Evolutionary conservation across 345 rosid genomes (phyloP).

Genomic region (Hypericum perforatum): DNA sequence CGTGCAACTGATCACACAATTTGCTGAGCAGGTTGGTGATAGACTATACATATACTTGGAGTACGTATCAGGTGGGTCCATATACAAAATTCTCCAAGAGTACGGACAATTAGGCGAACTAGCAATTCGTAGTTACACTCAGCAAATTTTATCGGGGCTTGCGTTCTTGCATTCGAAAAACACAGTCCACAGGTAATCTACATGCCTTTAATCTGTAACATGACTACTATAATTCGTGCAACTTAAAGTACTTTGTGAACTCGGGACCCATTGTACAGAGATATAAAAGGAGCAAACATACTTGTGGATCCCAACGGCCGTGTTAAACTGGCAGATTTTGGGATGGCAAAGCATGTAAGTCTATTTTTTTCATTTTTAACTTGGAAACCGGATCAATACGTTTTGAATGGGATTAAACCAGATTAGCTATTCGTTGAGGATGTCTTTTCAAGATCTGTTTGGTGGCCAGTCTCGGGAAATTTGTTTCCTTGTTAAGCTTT

Average conservation of each 20-base stretch:
- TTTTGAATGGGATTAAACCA: too few relatives aligned
- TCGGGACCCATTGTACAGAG: constrained; percentile 31
- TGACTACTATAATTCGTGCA: background rate
- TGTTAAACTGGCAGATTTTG: constrained; percentile 72
- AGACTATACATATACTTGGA: constrained; percentile 62
- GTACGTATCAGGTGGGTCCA: constrained; percentile 77
- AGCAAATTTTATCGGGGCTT: constrained; percentile 69
- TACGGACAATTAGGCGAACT: constrained; percentile 60
- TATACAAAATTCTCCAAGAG: constrained; percentile 68
- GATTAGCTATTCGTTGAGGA: too few relatives aligned
- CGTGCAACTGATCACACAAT: too few relatives aligned
- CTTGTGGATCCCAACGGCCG: constrained; percentile 69
- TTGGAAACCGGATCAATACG: too few relatives aligned
- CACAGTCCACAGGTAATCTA: constrained; percentile 54
- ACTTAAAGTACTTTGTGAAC: background rate
- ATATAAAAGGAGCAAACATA: constrained; percentile 77
- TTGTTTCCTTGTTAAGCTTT: constrained; percentile 3
- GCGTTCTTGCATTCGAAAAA: constrained; percentile 56
- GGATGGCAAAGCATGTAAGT: constrained; percentile 89
- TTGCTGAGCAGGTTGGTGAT: constrained; percentile 43
- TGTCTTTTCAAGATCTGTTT: too few relatives aligned
- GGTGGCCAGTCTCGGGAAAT: too few relatives aligned
- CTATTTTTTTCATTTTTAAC: background rate
- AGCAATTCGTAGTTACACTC: constrained; percentile 64
- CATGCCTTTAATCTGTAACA: background rate